These are phyloP conservation scores for Panicum hallii DNA, from an alignment of 202 grass and related monocot species.

Conservation along the genomic window DNA sequence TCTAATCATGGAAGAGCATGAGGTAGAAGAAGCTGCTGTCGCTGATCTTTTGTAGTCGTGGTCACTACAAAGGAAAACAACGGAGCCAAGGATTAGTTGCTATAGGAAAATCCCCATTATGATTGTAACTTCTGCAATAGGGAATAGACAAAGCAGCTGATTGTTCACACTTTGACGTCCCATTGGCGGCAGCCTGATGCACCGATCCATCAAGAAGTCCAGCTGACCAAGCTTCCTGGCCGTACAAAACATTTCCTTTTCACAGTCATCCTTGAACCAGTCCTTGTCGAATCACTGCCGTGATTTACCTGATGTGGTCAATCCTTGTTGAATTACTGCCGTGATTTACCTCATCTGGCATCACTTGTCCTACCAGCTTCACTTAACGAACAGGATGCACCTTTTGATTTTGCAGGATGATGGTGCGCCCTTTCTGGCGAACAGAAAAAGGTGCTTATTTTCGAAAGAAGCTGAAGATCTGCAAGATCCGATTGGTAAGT, in stretches of 20 bases:
- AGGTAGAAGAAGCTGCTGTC: slow-evolving; percentile 17
- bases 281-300: background rate
- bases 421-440: background rate
- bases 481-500: background rate
- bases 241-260: background rate
- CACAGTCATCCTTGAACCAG: background rate
- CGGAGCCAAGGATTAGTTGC: slow-evolving; percentile 16
- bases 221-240: background rate
- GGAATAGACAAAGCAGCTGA: background rate
- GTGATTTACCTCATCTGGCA: slow-evolving; percentile 7
- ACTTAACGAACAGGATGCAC: background rate
- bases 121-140: background rate
- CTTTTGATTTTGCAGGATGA: background rate
- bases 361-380: slow-evolving; percentile 10
- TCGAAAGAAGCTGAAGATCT: slow-evolving; percentile 28
- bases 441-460: background rate
- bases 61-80: slow-evolving; percentile 12
- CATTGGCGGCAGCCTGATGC: background rate
- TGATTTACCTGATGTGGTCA: background rate
- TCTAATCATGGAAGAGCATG: background rate
- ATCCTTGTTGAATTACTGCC: background rate
- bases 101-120: background rate
- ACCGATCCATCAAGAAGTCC: slow-evolving; percentile 28
- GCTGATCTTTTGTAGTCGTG: background rate
- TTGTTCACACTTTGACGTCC: slow-evolving; percentile 9